A percentile compares a stretch with the other conserved stretches of the same genome.
phyloP scores from a whole-genome alignment of 352 stramenopile species.

The Globisporangium cylindrosporum region DNA sequence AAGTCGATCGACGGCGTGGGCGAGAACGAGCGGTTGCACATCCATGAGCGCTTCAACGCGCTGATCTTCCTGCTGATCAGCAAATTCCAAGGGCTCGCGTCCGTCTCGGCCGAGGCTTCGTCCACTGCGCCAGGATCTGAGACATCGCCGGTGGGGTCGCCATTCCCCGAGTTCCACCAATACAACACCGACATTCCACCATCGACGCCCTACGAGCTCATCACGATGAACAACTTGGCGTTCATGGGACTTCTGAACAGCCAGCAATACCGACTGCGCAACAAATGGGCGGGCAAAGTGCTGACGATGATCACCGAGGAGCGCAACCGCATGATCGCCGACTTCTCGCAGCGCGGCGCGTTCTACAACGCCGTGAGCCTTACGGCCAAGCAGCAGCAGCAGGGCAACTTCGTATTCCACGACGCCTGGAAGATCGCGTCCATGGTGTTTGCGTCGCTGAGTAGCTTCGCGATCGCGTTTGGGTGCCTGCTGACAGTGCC shows the following conservation, averaged over 20 bases:
- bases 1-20: slow-evolving; percentile 43
- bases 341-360: slow-evolving; percentile 33
- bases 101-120: slow-evolving; percentile 33
- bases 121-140: slow-evolving; percentile 15
- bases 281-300: slow-evolving; percentile 47
- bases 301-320: slow-evolving; percentile 55
- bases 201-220: slow-evolving; percentile 49
- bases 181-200: slow-evolving; percentile 42
- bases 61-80: slow-evolving; percentile 39
- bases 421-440: slow-evolving; percentile 37
- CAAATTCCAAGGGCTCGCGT: slow-evolving; percentile 33
- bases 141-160: not conserved
- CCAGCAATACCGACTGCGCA: slow-evolving; percentile 39
- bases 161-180: slow-evolving; percentile 37
- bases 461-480: slow-evolving; percentile 40
- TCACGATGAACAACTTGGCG: slow-evolving; percentile 43
- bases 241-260: slow-evolving; percentile 54
- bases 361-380: slow-evolving; percentile 40
- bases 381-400: slow-evolving; percentile 38
- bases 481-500: slow-evolving; percentile 32
- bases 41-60: slow-evolving; percentile 43
- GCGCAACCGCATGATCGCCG: slow-evolving; percentile 47
- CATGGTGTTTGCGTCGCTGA: slow-evolving; percentile 38
- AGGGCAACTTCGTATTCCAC: slow-evolving; percentile 23
- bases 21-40: slow-evolving; percentile 29